Conservation (phyloP, 1,284 basidiomycete genomes). For the Cryptococcus jaspeensis region DNA sequence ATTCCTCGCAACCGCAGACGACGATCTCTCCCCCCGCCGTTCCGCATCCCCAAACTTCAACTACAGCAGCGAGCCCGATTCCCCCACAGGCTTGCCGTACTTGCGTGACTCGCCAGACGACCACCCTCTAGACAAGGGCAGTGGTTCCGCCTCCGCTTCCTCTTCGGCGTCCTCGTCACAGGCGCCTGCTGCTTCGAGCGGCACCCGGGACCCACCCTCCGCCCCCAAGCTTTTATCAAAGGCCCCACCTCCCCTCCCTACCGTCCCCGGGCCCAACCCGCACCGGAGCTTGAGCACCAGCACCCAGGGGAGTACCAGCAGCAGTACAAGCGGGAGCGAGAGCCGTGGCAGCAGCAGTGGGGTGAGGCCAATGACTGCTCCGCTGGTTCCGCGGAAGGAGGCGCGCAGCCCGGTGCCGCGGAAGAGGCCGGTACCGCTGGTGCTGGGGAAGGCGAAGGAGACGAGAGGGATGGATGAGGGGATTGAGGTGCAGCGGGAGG, state of each 20-base stretch:
- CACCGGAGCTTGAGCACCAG: not conserved
- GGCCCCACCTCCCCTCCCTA: not conserved
- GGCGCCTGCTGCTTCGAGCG: not conserved
- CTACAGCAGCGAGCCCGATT: not conserved
- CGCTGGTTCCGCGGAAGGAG: not conserved
- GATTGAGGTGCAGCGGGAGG: conserved; percentile 15
- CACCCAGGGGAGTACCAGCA: too few relatives aligned
- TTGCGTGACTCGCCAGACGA: conserved; percentile 5
- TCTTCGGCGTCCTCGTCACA: not conserved
- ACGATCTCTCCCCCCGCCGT: not conserved
- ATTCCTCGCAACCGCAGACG: conserved; percentile 4
- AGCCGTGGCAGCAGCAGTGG: not conserved
- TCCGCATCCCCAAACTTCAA: not conserved
- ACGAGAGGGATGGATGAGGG: conserved; percentile 24
- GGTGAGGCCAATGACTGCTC: conserved; percentile 1
- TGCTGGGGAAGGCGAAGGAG: conserved; percentile 14
- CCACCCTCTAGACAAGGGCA: not conserved
- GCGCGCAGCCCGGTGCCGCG: conserved; percentile 7
- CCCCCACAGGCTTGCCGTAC: conserved; percentile 13
- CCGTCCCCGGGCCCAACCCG: not conserved
- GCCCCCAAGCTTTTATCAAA: not conserved
- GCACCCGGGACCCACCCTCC: not conserved
- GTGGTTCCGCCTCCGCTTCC: not conserved
- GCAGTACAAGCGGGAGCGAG: not conserved
- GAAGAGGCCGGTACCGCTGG: conserved; percentile 20